These are phyloP conservation scores for Cladophialophora psammophila DNA, from an alignment of 2,329 filamentous ascomycete genomes.

Conservation along the genomic window DNA sequence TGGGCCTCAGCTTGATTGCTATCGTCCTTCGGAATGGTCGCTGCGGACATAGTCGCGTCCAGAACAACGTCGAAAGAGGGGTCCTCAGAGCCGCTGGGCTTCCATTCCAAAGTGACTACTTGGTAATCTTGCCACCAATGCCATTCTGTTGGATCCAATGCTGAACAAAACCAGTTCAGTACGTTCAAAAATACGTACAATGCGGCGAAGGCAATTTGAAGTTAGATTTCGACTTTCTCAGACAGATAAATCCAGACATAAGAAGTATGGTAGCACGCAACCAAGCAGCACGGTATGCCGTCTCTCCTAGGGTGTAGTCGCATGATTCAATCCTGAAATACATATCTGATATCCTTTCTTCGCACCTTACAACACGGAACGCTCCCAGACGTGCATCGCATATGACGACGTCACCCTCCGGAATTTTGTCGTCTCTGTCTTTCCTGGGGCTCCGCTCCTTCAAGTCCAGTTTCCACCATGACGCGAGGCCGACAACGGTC, in stretches of 20 bases:
- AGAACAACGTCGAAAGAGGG: too few relatives aligned
- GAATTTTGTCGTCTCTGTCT: constrained; percentile 46
- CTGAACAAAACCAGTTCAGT: constrained; percentile 65
- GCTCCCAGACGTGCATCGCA: constrained; percentile 63
- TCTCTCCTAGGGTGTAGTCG: not conserved
- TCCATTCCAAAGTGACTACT: constrained; percentile 6
- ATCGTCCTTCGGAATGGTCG: too few relatives aligned
- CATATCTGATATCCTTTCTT: constrained; percentile 66
- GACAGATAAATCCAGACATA: constrained; percentile 67
- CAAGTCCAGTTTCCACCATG: constrained; percentile 65
- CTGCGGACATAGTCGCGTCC: too few relatives aligned
- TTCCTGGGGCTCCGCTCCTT: constrained; percentile 55
- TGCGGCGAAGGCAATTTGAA: constrained; percentile 65
- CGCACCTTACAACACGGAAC: constrained; percentile 65
- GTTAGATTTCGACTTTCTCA: constrained; percentile 69
- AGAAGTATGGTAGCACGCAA: constrained; percentile 65
- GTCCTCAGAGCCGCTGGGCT: too few relatives aligned
- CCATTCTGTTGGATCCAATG: constrained; percentile 24
- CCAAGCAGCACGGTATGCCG: constrained; percentile 61
- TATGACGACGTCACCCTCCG: constrained; percentile 67
- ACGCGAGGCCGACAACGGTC: constrained; percentile 65
- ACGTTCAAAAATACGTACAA: constrained; percentile 68
- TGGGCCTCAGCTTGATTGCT: not conserved
- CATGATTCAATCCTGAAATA: constrained; percentile 63
- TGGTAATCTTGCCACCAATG: constrained; percentile 32